Base-by-base conservation (phyloP, 2,329 filamentous ascomycete species). In the Fusarium sp. region DNA sequence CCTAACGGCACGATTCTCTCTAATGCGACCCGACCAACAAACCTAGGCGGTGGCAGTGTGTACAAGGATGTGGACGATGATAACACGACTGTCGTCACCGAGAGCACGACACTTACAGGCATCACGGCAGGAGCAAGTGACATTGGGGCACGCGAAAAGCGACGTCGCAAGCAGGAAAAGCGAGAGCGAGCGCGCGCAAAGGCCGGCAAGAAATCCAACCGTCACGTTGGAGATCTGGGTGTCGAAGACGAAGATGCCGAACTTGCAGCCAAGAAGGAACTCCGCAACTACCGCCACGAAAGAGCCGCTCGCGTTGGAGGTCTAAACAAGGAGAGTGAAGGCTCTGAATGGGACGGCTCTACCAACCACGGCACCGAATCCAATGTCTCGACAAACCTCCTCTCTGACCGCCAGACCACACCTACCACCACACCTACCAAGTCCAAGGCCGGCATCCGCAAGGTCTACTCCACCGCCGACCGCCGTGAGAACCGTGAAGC, bases 1-100 rank as follows among this genome's bases (percentile, higher is more conserved):
- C 93, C 94, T 7, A 94, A 97, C 79, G 95, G 95, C 40, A 94
- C 91, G 44, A 89, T 95, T 2, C 84, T 97, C 6, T 92, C 89
- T 56, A 92, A 93, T 55, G 94, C 92, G 0, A 97, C 94, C 2
- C 88, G 89, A 73, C 90, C 89, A 73, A 97, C 94, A 2, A 86
- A 91, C 67, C 86, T 97, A 0, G 95, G 95, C n/a, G 94, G 93
- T 48, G 93, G 93, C 44, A 95, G 92, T 79, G 88, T 96, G 15
- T 93, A 92, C 79, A 91, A 91, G 76, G 90, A 95, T 67, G 84
- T 92, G 57, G 82, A 83, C 32, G 79, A 83, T 32, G 83, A 82
- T 58, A 78, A 74, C 56, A 80, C 79, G 11, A 87, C 80, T 19
- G 79, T 79, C 6, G 77, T 83, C 45, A 86, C 84, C 24, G 80